Conservation (phyloP, 208 protist genomes). For the Leishmania major region DNA sequence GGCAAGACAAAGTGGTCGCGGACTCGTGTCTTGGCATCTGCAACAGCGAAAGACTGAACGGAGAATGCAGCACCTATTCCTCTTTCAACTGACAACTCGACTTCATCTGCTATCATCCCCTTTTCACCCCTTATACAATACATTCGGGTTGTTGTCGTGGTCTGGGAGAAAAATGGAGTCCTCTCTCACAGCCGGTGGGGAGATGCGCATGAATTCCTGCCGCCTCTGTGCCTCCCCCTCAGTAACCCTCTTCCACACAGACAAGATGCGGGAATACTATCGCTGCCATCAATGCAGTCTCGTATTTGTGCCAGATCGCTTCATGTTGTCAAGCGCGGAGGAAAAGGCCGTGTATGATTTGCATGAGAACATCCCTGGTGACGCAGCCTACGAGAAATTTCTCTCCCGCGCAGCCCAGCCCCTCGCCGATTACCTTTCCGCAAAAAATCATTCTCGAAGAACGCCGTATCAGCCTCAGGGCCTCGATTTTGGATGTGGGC, state of each 20-base stretch:
- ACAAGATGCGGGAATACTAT: constrained; percentile 42
- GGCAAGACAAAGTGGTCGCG: background rate
- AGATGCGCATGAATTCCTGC: constrained; percentile 6
- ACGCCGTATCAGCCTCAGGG: constrained; percentile 6
- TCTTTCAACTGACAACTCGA: background rate
- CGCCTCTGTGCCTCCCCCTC: constrained; percentile 29
- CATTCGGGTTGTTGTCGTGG: background rate
- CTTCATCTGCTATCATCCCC: background rate
- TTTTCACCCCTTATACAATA: background rate
- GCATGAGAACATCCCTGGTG: constrained; percentile 43
- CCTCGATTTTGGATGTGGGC: constrained; percentile 66
- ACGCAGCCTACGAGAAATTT: constrained; percentile 48
- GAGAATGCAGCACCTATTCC: background rate
- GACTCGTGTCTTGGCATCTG: background rate
- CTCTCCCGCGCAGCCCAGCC: constrained; percentile 37
- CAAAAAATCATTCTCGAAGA: background rate
- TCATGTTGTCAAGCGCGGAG: constrained; percentile 22
- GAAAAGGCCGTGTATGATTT: constrained; percentile 60
- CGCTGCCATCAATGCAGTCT: constrained; percentile 37
- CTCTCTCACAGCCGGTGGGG: background rate
- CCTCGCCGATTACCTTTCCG: constrained; percentile 24
- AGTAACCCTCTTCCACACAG: constrained; percentile 23
- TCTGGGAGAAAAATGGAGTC: background rate
- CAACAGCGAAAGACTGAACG: background rate
- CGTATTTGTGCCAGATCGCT: constrained; percentile 45